A percentile compares a stretch with the other conserved stretches of the same genome.
These are phyloP conservation scores for Mycena indigotica DNA, from an alignment of 768 basidiomycete genomes.

Conservation along the genomic window DNA sequence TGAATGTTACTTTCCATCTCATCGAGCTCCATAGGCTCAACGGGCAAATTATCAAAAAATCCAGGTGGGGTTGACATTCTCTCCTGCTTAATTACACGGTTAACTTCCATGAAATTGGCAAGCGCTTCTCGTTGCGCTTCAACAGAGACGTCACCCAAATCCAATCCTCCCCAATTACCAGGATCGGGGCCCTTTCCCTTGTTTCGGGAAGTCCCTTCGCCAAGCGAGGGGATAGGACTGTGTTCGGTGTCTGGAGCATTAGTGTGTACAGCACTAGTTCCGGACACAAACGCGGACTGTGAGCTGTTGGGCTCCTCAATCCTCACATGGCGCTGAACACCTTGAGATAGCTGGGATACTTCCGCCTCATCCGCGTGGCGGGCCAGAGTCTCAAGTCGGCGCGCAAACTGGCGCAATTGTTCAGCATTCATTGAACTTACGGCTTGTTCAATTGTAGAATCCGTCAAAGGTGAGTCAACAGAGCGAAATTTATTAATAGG, in stretches of 20 bases:
- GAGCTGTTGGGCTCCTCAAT: too few relatives aligned
- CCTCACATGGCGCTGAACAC: too few relatives aligned
- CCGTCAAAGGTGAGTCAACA: too few relatives aligned
- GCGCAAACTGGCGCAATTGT: too few relatives aligned
- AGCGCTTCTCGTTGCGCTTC: background rate
- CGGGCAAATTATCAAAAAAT: background rate
- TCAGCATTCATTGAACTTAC: too few relatives aligned
- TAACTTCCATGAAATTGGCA: slow-evolving; percentile 4
- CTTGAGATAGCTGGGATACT: too few relatives aligned
- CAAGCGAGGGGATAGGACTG: background rate
- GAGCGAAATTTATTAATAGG: too few relatives aligned
- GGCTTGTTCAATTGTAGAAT: too few relatives aligned
- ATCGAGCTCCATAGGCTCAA: background rate
- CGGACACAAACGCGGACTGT: background rate
- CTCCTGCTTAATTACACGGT: background rate
- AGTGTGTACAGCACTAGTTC: background rate
- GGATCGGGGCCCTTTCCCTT: slow-evolving; percentile 9
- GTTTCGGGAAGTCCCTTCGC: slow-evolving; percentile 11
- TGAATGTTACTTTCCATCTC: background rate
- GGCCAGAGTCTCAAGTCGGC: too few relatives aligned
- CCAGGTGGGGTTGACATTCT: background rate
- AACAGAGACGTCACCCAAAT: background rate
- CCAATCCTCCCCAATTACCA: slow-evolving; percentile 3
- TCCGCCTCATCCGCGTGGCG: too few relatives aligned
- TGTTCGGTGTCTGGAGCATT: background rate